Evolutionary conservation across 139 green algal genomes (phyloP), one percentile per base, ranked within the genome.

Genomic region (Microglena sp.): DNA sequence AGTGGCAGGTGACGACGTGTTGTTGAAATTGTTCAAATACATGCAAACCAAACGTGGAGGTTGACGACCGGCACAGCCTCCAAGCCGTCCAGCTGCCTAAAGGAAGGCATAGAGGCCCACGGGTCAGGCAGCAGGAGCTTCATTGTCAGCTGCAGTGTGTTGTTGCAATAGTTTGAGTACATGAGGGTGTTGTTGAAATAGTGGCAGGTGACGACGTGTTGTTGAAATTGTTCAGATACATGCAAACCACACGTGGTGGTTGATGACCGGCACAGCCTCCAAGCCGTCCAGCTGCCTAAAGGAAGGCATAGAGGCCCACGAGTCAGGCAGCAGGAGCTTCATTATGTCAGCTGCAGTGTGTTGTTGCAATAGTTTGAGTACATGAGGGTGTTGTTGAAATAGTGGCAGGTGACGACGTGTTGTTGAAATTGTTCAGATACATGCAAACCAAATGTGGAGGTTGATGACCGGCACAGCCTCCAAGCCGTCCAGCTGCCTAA

Each of bases 191-290:
- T n/a, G n/a, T n/a, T n/a, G n/a, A n/a, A n/a, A n/a, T n/a, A n/a
- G n/a, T n/a, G n/a, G n/a, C n/a, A n/a, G n/a, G n/a, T n/a, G n/a
- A n/a, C n/a, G n/a, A n/a, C n/a, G n/a, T n/a, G n/a, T n/a, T n/a
- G n/a, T n/a, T n/a, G n/a, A n/a, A n/a, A n/a, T n/a, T n/a, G n/a
- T n/a, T n/a, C n/a, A n/a, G n/a, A n/a, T n/a, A n/a, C n/a, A n/a
- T n/a, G n/a, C 94, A 80, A 99, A 98, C 90, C 90, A 96, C 58
- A 99, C 90, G 87, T 99, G 94, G 60, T 99, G 90, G 84, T 99
- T 99, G 84, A 99, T 99, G 26, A 99, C 94, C 4, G 94, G 94
- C 30, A 99, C 89, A 60, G 94, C 94, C 77, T 92, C 85, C 64
- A 99, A 82, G 62, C 84, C 82, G 35, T 97, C 73, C 8, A 99